Base-by-base conservation (phyloP, 2,329 filamentous ascomycete genomes). In the Plenodomus tracheiphilus region DNA sequence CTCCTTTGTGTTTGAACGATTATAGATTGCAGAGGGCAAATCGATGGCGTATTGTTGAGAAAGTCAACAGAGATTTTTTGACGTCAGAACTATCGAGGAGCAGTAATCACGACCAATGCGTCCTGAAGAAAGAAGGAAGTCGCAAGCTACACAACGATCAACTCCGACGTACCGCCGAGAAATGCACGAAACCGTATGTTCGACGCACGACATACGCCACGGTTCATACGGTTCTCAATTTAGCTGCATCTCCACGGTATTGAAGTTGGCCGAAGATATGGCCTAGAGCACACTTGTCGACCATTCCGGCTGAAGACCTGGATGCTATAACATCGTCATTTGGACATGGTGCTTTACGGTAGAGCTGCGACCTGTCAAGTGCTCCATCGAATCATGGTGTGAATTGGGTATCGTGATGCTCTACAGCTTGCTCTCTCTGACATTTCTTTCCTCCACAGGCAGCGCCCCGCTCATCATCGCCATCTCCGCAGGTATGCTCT, bases 391-490 rank as follows among this genome's bases (percentile, higher is more conserved):
- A 15, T 15, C 28, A 32, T 32, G 17, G 13, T 16, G 25, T 17
- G 8, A n/a, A 35, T 35, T 32, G 47, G 51, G 45, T 54, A 54
- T 54, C 48, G 16, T 32, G 22, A 43, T 37, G n/a, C 73, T 71
- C 73, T 71, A 83, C 46, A 83, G 69, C 61, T 81, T 83, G 65
- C 75, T 81, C 42, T 73, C 64, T 41, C 65, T 58, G 4, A 51
- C 49, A 37, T 37, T 53, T 9, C 53, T 47, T 39, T 63, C 54
- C 20, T 59, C 63, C 0, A 68, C 68, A 15, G 66, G 64, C 47
- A 84, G 61, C 2, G 77, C 82, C 41, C 82, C 82, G 61, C 79
- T 84, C 82, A 85, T 85, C 54, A 75, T 75, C 16, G 69, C 66
- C 35, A 73, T 59, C 4, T 66, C 40, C 21, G 62, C 59, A n/a